These are phyloP conservation scores for Chenopodium berlandieri DNA, from an alignment of 148 eudicot species.

Conservation along the genomic window DNA sequence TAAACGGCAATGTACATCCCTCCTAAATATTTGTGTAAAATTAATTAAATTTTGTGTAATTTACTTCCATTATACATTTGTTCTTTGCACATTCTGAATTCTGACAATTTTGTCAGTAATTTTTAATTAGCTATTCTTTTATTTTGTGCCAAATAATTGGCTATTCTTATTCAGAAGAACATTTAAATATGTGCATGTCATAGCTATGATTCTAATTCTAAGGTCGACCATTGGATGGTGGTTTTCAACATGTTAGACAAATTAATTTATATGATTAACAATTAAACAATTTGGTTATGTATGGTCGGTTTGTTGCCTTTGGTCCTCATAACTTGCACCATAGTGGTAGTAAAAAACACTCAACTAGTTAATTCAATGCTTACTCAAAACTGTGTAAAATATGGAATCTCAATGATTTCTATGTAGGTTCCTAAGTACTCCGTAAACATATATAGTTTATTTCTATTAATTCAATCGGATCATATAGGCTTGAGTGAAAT, in stretches of 20 bases:
- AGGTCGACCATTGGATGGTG: constrained; percentile 23
- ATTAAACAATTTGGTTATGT: background rate
- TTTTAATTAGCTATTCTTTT: too few relatives aligned
- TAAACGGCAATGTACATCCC: background rate
- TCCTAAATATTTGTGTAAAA: background rate
- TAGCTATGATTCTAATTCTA: background rate
- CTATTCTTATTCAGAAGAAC: background rate
- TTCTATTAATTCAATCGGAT: too few relatives aligned
- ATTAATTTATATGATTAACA: too few relatives aligned
- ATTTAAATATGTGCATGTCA: constrained; percentile 15
- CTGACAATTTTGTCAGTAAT: constrained; percentile 24
- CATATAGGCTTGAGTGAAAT: too few relatives aligned
- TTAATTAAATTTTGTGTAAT: too few relatives aligned
- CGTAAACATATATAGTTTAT: too few relatives aligned
- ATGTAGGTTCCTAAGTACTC: too few relatives aligned
- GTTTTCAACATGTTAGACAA: constrained; percentile 17
- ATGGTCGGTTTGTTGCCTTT: constrained; percentile 14
- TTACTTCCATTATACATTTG: background rate
- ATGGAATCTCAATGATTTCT: background rate
- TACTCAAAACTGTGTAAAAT: background rate
- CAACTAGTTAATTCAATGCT: background rate
- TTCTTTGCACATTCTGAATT: constrained; percentile 21
- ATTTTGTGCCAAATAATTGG: background rate
- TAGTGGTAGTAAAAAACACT: background rate
- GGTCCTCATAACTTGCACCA: background rate